Conservation (phyloP, 768 basidiomycete species). For the Pulveroboletus sp. region DNA sequence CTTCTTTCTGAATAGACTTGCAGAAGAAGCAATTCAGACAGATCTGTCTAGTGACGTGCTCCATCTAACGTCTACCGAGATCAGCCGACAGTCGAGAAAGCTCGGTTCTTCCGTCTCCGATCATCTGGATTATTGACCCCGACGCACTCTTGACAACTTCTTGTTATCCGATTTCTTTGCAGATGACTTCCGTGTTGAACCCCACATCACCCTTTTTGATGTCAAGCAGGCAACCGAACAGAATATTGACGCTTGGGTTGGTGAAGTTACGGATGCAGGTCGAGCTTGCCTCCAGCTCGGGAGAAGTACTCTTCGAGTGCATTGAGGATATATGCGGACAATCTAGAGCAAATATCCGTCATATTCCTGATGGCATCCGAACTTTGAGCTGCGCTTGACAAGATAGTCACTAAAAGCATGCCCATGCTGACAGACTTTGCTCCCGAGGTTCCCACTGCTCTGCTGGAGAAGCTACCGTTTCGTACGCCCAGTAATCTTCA, state of each 20-base stretch:
- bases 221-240: constrained; percentile 33
- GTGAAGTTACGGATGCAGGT: constrained; percentile 2
- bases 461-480: constrained; percentile 29
- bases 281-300: constrained; percentile 19
- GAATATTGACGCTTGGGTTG: constrained; percentile 34
- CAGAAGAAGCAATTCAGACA: background rate
- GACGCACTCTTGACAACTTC: constrained; percentile 19
- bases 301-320: constrained; percentile 29
- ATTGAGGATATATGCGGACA: constrained; percentile 22
- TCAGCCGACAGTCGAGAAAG: constrained; percentile 23
- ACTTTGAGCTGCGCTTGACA: constrained; percentile 37
- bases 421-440: constrained; percentile 30
- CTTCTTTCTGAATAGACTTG: constrained; percentile 31
- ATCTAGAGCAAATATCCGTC: constrained; percentile 37
- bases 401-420: constrained; percentile 11
- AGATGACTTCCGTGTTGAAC: constrained; percentile 7
- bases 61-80: constrained; percentile 26
- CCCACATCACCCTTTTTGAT: constrained; percentile 29
- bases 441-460: constrained; percentile 28
- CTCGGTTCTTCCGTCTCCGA: constrained; percentile 23
- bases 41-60: constrained; percentile 27
- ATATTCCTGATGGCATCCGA: constrained; percentile 40
- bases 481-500: constrained; percentile 24
- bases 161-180: constrained; percentile 5
- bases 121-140: background rate